phyloP scores from a whole-genome alignment of 495 filamentous ascomycete species.

The Penicillium ucsense region DNA sequence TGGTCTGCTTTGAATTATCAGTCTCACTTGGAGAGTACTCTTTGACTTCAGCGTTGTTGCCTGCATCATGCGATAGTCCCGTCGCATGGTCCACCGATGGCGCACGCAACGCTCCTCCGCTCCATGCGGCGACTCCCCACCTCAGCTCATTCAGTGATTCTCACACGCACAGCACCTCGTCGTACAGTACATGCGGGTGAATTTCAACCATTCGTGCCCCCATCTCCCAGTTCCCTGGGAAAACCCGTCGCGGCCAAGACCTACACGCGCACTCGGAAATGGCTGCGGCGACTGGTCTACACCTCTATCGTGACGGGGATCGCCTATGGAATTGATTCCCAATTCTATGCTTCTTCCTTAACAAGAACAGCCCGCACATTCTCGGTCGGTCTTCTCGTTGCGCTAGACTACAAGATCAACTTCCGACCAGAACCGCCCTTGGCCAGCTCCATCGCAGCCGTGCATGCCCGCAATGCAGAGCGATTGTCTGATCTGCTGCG shows the following conservation, averaged over 20 bases:
- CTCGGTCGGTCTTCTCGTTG: conserved; percentile 65
- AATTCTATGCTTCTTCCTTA: conserved; percentile 67
- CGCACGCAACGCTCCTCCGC: conserved; percentile 20
- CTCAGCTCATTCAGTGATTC: conserved; percentile 1
- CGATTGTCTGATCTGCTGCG: conserved; percentile 69
- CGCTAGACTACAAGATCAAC: conserved; percentile 92
- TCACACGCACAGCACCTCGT: conserved; percentile 7
- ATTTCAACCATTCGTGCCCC: conserved; percentile 70
- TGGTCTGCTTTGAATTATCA: background rate
- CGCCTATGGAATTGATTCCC: conserved; percentile 56
- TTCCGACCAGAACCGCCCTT: conserved; percentile 70
- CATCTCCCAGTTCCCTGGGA: conserved; percentile 69
- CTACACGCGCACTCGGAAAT: conserved; percentile 60
- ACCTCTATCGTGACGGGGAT: conserved; percentile 47
- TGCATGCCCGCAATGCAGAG: conserved; percentile 77
- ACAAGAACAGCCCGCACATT: conserved; percentile 78
- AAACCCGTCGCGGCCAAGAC: conserved; percentile 55
- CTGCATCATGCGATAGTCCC: conserved; percentile 8
- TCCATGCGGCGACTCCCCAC: conserved; percentile 11
- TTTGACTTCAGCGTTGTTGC: too few species aligned
- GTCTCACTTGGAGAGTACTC: background rate
- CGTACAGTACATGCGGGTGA: conserved; percentile 22
- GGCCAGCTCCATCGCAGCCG: conserved; percentile 52
- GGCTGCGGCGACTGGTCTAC: conserved; percentile 62
- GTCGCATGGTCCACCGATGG: conserved; percentile 8